Conservation (phyloP, 139 green algal genomes). For the Marvania coccoides region DNA sequence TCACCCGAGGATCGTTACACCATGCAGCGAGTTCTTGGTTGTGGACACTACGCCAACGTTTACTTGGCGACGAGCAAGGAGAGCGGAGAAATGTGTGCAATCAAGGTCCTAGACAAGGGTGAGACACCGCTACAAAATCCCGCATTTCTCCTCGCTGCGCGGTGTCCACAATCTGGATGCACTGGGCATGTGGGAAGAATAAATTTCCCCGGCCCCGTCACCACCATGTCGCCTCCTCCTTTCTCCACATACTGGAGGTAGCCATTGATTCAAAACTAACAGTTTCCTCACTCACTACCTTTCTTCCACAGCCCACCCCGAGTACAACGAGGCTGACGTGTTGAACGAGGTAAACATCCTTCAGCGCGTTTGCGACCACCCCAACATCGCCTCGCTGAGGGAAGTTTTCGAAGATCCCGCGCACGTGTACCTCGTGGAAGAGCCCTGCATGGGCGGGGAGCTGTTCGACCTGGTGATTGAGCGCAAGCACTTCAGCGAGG, state of each 20-base stretch:
- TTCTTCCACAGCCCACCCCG: conserved; percentile 24
- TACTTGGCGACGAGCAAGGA: conserved; percentile 4
- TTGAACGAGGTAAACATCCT: conserved; percentile 19
- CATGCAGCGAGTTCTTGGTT: background rate
- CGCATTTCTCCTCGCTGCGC: no score
- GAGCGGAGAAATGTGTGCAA: conserved; percentile 7
- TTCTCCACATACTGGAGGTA: no score
- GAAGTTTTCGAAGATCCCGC: conserved; percentile 61
- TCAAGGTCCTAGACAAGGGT: conserved; percentile 26
- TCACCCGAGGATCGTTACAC: background rate
- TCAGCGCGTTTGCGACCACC: background rate
- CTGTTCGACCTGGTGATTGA: conserved; percentile 76
- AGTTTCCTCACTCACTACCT: no score
- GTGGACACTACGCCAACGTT: conserved; percentile 5
- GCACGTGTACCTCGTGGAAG: conserved; percentile 67
- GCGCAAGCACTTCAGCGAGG: conserved; percentile 64
- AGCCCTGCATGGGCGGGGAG: conserved; percentile 67
- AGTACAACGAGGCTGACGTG: conserved; percentile 4
- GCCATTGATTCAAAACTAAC: no score
- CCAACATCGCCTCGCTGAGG: conserved; percentile 38
- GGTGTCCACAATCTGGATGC: no score
- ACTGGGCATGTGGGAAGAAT: no score
- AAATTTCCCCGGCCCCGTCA: no score
- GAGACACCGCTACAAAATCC: no score
- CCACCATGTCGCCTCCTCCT: no score